A percentile compares a stretch with the other conserved stretches of the same genome.
These are phyloP conservation scores for Panaeolus papilionaceus DNA, from an alignment of 768 basidiomycete species.

Conservation along the genomic window DNA sequence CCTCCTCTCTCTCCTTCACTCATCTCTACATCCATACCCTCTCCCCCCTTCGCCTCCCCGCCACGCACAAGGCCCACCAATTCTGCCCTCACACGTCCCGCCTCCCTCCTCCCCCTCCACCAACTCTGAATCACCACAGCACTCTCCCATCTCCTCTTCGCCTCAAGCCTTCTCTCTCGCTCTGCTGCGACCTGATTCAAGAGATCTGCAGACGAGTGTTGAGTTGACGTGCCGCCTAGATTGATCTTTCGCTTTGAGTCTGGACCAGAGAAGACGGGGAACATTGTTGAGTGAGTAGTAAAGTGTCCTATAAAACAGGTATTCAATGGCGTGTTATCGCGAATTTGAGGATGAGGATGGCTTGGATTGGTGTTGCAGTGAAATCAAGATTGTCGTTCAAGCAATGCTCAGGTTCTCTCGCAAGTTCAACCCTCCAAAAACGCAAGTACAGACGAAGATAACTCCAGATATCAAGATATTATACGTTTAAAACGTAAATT, in stretches of 20 bases:
- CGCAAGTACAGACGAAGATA: too few species aligned
- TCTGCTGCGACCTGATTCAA: conserved; percentile 67
- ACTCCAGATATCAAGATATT: too few species aligned
- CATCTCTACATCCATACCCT: not conserved
- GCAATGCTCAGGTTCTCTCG: too few species aligned
- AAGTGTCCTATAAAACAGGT: too few species aligned
- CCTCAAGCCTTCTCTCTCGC: conserved; percentile 61
- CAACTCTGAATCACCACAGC: conserved; percentile 71
- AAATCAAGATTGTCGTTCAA: too few species aligned
- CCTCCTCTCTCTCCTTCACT: conserved; percentile 1
- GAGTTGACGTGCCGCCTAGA: conserved; percentile 68
- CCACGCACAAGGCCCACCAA: conserved; percentile 37
- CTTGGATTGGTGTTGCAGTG: too few species aligned
- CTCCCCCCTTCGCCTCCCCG: not conserved
- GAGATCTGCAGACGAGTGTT: conserved; percentile 59
- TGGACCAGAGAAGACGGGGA: conserved; percentile 54
- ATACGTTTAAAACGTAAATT: too few species aligned
- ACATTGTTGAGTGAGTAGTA: conserved; percentile 23
- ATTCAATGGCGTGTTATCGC: not conserved
- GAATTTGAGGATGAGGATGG: not conserved
- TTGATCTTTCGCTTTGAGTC: conserved; percentile 71
- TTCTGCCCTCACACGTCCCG: conserved; percentile 45
- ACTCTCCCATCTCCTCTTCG: conserved; percentile 60
- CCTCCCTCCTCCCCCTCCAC: conserved; percentile 64
- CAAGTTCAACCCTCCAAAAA: too few species aligned